Base-by-base conservation (phyloP, 2,329 filamentous ascomycete genomes). In the Diaporthe sp. region DNA sequence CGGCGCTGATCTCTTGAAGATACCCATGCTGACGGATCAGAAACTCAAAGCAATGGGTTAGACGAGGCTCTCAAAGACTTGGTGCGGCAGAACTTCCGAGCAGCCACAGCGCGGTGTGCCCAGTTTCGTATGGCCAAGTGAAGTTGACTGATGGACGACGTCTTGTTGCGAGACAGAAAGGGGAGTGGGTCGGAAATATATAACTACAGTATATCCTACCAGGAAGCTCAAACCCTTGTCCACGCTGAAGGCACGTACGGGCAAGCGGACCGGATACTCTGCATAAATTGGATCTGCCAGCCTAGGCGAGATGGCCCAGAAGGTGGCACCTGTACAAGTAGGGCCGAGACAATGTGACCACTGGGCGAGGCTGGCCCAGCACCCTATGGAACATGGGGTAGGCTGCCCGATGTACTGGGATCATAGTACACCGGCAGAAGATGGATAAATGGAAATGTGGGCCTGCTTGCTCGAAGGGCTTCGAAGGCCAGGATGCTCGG, bases 1-100 rank as follows among this genome's bases (percentile, higher is more conserved):
- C 55, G 80, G 79, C 78, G 79, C 79, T 17, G 46, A 37, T 77
- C 79, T 81, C 73, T 74, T 68, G 76, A 82, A 77, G 70, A 82
- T 59, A 49, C 79, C 79, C 80, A 81, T 81, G 44, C 71, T 79
- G 76, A 58, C 57, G 58, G 72, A 31, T 71, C 17, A 51, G 51
- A 46, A n/a, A 61, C 25, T 39, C 31, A 1, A 44, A 58, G 22
- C 39, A 19, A 57, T 46, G 37, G 17, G 31, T 42, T 49, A 57
- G 49, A 31, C 44, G 61, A 65, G 53, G 49, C n/a, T 37, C 37
- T 61, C 46, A 65, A 58, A 55, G 19, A 71, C 34, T 68, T 53
- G 49, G 25, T 42, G 22, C 28, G 51, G 37, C 46, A 46, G 55
- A 9, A 34, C 25, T 67, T 67, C 37, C 25, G 28, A 61, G 44